Evolutionary conservation across 2,329 filamentous ascomycete genomes (phyloP).

Genomic region (Dothideomycetes sp.): DNA sequence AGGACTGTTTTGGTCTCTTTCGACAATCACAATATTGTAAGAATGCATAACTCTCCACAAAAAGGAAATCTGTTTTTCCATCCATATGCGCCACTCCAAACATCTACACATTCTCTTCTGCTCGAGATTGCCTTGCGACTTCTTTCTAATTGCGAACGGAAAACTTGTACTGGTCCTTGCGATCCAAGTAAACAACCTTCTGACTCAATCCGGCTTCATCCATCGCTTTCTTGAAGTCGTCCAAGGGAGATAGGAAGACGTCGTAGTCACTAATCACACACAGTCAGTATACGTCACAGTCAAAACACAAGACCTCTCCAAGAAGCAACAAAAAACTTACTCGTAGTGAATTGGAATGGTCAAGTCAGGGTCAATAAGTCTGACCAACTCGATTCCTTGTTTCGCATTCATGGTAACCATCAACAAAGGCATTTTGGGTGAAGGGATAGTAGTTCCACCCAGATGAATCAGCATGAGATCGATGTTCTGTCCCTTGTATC

Average conservation of each 20-base stretch:
- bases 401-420: conserved; percentile 63
- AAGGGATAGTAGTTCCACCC: conserved; percentile 56
- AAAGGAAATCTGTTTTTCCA: too few species aligned
- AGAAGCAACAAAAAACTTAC: conserved; percentile 20
- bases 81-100: too few species aligned
- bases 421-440: conserved; percentile 47
- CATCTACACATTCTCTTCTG: too few species aligned
- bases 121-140: too few species aligned
- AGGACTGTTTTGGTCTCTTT: too few species aligned
- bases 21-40: too few species aligned
- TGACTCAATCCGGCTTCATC: conserved; percentile 41
- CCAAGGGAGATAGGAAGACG: conserved; percentile 50
- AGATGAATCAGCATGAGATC: conserved; percentile 60
- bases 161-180: conserved; percentile 50
- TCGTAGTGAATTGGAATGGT: conserved; percentile 58
- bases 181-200: conserved; percentile 52
- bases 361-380: conserved; percentile 50
- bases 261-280: conserved; percentile 44
- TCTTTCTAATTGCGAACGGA: conserved; percentile 33
- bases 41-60: too few species aligned
- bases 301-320: not conserved
- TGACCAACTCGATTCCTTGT: conserved; percentile 52
- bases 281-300: not conserved
- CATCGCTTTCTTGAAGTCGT: conserved; percentile 51
- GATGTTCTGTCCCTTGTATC: conserved; percentile 46